Conservation (phyloP, 768 basidiomycete species). For the Lepiota brunneoincarnata region DNA sequence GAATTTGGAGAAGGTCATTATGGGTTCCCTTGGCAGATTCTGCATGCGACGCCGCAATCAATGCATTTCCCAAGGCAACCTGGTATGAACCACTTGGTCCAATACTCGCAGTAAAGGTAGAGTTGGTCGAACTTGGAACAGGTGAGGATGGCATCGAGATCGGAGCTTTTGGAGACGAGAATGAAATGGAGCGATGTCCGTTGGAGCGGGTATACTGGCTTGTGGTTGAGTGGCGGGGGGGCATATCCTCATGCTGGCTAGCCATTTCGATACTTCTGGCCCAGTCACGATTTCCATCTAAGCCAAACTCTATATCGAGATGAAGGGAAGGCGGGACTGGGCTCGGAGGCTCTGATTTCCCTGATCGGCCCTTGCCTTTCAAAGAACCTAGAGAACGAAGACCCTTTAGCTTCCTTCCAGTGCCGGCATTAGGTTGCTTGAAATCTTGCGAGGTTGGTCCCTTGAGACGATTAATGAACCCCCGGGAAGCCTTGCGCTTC, state of each 20-base stretch:
- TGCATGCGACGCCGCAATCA: conserved; percentile 92
- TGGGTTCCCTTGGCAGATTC: conserved; percentile 92
- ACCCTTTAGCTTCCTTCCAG: conserved; percentile 62
- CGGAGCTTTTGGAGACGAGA: conserved; percentile 48
- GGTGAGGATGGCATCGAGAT: conserved; percentile 50
- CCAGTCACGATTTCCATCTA: conserved; percentile 51
- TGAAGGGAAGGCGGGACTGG: conserved; percentile 54
- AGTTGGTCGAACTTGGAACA: conserved; percentile 40
- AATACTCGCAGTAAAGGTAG: conserved; percentile 29
- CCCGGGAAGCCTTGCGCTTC: conserved; percentile 61
- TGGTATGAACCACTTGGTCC: conserved; percentile 46
- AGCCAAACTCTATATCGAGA: conserved; percentile 55
- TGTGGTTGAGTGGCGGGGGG: conserved; percentile 28
- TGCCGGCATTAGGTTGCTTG: conserved; percentile 24
- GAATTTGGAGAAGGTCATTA: conserved; percentile 85
- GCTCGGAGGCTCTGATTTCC: conserved; percentile 40
- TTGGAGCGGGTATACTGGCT: conserved; percentile 39
- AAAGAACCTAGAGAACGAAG: conserved; percentile 82
- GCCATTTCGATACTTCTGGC: conserved; percentile 24
- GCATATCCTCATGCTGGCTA: conserved; percentile 12
- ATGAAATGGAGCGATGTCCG: conserved; percentile 75
- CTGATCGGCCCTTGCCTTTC: conserved; percentile 48
- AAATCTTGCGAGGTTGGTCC: conserved; percentile 41
- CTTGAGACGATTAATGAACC: conserved; percentile 66
- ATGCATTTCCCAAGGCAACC: conserved; percentile 79